These are phyloP conservation scores for Scopulariopsis brevicaulis DNA, from an alignment of 2,329 filamentous ascomycete species.

Conservation along the genomic window DNA sequence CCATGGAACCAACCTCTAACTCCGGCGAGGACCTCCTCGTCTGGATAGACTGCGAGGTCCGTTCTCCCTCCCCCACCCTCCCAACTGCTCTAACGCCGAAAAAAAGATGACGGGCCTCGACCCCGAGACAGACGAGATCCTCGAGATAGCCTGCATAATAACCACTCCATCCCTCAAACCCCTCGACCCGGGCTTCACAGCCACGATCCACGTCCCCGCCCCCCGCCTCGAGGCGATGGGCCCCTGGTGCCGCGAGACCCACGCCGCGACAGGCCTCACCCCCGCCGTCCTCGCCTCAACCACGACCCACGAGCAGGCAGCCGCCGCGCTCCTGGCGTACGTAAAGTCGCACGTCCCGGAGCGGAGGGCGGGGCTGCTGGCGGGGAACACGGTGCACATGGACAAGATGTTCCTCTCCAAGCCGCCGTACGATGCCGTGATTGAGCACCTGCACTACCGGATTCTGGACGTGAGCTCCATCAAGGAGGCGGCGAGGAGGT, in stretches of 20 bases:
- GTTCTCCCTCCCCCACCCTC: neutral
- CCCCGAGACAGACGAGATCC: slow-evolving; percentile 67
- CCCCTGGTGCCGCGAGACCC: slow-evolving; percentile 77
- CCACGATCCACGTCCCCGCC: slow-evolving; percentile 62
- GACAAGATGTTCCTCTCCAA: slow-evolving; percentile 72
- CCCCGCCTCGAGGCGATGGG: slow-evolving; percentile 68
- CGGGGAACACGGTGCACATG: slow-evolving; percentile 88
- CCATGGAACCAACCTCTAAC: neutral
- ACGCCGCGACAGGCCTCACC: slow-evolving; percentile 72
- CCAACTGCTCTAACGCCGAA: neutral
- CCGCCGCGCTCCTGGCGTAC: slow-evolving; percentile 63
- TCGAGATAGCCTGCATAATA: slow-evolving; percentile 87
- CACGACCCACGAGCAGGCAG: slow-evolving; percentile 61
- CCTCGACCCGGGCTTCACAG: slow-evolving; percentile 73
- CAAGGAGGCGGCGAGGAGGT: slow-evolving; percentile 81
- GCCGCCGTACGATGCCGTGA: slow-evolving; percentile 60
- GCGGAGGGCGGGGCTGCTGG: slow-evolving; percentile 58
- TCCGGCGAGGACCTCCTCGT: slow-evolving; percentile 43
- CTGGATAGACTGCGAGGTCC: slow-evolving; percentile 66
- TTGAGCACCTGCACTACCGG: slow-evolving; percentile 75
- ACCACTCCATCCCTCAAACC: slow-evolving; percentile 71
- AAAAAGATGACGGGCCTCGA: slow-evolving; percentile 71
- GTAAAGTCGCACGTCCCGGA: slow-evolving; percentile 62
- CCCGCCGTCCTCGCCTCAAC: slow-evolving; percentile 62
- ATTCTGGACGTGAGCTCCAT: slow-evolving; percentile 86